Percentiles rank a stretch among this genome's conserved stretches.
Conservation (phyloP, 139 green algal genomes). For the Deuterostichococcus epilithicus region DNA sequence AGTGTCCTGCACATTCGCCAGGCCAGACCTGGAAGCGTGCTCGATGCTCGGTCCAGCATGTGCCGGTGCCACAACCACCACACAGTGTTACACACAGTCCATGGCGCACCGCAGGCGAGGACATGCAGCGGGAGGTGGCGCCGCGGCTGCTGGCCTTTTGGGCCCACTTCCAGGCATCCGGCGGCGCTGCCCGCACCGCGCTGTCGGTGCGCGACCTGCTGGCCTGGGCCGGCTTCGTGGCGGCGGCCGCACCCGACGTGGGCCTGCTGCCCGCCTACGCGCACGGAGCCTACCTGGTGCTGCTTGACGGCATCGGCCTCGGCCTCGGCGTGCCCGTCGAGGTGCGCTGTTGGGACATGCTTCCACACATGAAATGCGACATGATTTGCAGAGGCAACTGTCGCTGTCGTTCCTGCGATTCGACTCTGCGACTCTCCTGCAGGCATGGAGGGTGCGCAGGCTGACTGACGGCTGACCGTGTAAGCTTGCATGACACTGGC, state of each 20-base stretch:
- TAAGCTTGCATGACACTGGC: no score
- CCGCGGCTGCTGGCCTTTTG: slow-evolving; percentile 78
- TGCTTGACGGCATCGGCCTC: slow-evolving; percentile 93
- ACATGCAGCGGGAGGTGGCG: slow-evolving; percentile 17
- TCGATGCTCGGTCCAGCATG: no score
- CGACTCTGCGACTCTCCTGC: no score
- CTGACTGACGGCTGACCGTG: no score
- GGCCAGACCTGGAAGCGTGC: background rate
- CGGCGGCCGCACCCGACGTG: slow-evolving; percentile 42
- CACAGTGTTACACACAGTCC: no score
- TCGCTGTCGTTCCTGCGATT: no score
- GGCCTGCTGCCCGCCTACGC: slow-evolving; percentile 60
- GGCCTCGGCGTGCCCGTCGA: slow-evolving; percentile 60
- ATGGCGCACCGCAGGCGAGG: slow-evolving; percentile 11
- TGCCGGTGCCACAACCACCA: no score
- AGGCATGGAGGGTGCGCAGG: no score
- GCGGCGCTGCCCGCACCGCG: slow-evolving; percentile 34
- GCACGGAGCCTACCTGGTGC: slow-evolving; percentile 85
- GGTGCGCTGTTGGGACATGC: slow-evolving; percentile 7
- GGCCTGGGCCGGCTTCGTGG: slow-evolving; percentile 85
- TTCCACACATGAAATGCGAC: background rate
- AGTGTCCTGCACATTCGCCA: no score
- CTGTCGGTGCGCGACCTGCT: slow-evolving; percentile 92
- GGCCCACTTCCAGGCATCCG: slow-evolving; percentile 54
- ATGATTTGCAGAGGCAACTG: no score